Percentiles rank a stretch among this genome's conserved stretches.
Conservation (phyloP, 768 basidiomycete genomes). For the Suillus discolor region DNA sequence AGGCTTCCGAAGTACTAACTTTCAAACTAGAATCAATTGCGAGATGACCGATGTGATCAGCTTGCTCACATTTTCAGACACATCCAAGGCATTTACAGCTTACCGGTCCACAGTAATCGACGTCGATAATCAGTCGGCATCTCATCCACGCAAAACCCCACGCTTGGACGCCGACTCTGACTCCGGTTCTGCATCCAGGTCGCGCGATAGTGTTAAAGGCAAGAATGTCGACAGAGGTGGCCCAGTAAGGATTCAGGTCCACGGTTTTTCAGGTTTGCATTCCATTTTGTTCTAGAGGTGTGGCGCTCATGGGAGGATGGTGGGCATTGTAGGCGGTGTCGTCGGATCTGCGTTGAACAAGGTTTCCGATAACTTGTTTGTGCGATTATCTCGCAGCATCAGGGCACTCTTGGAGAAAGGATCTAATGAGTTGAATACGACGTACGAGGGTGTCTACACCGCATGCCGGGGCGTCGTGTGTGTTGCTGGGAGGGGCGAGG, state of each 20-base stretch:
- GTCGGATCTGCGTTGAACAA: slow-evolving; percentile 10
- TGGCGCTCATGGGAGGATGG: background rate
- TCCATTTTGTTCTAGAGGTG: background rate
- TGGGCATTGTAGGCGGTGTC: background rate
- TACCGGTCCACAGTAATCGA: slow-evolving; percentile 41
- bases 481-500: slow-evolving; percentile 54
- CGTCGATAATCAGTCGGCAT: slow-evolving; percentile 48
- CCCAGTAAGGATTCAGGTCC: slow-evolving; percentile 50
- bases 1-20: background rate
- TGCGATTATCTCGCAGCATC: slow-evolving; percentile 39
- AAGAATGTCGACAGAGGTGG: slow-evolving; percentile 31
- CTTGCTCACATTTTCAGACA: slow-evolving; percentile 50
- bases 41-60: slow-evolving; percentile 40
- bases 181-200: slow-evolving; percentile 66
- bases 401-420: slow-evolving; percentile 43
- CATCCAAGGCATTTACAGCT: slow-evolving; percentile 52
- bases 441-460: slow-evolving; percentile 58
- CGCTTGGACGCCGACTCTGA: slow-evolving; percentile 69
- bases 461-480: slow-evolving; percentile 60
- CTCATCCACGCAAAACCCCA: slow-evolving; percentile 68
- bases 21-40: background rate
- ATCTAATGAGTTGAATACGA: slow-evolving; percentile 40
- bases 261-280: slow-evolving; percentile 42
- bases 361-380: slow-evolving; percentile 22
- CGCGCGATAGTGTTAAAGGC: slow-evolving; percentile 32